phyloP scores from a whole-genome alignment of 441 rosid genomes.

The Pelargonium fulgidum region DNA sequence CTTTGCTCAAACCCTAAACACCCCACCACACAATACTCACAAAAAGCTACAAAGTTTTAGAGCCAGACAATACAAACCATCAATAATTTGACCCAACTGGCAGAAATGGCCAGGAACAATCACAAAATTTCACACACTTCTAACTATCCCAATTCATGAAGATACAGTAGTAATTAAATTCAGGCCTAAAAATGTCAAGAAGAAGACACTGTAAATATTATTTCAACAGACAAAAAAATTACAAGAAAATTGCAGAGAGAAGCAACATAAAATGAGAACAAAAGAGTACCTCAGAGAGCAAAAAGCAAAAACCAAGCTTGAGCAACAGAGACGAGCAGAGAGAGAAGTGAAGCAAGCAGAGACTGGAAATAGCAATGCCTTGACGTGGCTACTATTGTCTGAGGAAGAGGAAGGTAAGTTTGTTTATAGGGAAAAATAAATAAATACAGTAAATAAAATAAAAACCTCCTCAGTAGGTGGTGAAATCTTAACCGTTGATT shows the following conservation, averaged over 20 bases:
- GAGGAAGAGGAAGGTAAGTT: conserved; percentile 2
- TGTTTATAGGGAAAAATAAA: background rate
- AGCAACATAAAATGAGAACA: background rate
- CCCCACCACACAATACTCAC: background rate
- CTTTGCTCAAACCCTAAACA: conserved; percentile 2
- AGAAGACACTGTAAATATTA: background rate
- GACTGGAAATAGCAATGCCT: background rate
- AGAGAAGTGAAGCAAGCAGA: background rate
- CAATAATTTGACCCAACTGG: background rate
- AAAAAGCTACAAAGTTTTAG: background rate
- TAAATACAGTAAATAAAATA: no score
- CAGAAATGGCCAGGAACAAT: conserved; percentile 1
- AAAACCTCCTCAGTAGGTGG: background rate
- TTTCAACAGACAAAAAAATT: background rate
- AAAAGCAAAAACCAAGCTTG: background rate
- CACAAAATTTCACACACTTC: background rate
- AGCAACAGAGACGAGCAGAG: background rate
- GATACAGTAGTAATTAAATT: conserved; percentile 1
- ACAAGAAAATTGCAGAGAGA: background rate
- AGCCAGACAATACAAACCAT: background rate
- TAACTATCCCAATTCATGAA: background rate
- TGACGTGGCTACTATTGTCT: no score
- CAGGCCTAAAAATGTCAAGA: background rate
- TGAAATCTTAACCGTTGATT: conserved; percentile 18
- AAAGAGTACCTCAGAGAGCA: conserved; percentile 18